Evolutionary conservation across 2,329 filamentous ascomycete species (phyloP).

Genomic region (Diaporthe capsici): DNA sequence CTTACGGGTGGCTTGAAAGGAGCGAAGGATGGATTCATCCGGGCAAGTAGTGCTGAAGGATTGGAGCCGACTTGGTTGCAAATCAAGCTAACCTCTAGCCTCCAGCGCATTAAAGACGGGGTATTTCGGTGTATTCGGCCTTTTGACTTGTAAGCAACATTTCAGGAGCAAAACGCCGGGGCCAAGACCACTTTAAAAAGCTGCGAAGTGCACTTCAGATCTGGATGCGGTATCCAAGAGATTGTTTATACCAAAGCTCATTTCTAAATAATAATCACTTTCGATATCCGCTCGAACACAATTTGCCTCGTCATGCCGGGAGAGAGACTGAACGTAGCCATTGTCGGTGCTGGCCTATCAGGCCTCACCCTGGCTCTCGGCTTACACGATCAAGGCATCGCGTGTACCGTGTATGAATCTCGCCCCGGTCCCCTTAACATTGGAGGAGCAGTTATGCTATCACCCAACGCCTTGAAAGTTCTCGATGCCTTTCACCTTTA

Average conservation of each 20-base stretch:
- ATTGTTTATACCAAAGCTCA: background rate
- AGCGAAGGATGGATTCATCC: constrained; percentile 4
- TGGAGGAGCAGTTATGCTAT: constrained; percentile 71
- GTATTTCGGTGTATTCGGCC: constrained; percentile 17
- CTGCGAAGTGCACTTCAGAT: background rate
- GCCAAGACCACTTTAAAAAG: background rate
- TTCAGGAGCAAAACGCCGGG: background rate
- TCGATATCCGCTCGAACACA: background rate
- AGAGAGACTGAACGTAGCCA: constrained; percentile 4
- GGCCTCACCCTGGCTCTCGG: constrained; percentile 69
- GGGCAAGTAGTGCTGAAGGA: background rate
- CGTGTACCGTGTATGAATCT: constrained; percentile 65
- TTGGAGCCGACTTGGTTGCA: no score
- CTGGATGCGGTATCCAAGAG: background rate
- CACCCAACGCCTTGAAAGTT: constrained; percentile 69
- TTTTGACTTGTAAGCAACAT: constrained; percentile 1
- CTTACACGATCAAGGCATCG: constrained; percentile 65
- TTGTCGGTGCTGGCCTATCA: constrained; percentile 34
- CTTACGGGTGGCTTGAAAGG: background rate
- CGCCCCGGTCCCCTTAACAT: constrained; percentile 60
- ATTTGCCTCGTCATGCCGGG: background rate
- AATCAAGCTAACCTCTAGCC: background rate
- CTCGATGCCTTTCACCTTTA: constrained; percentile 66
- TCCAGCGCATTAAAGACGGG: background rate
- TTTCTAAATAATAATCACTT: background rate